These are phyloP conservation scores for Psilocybe cubensis DNA, from an alignment of 768 basidiomycete genomes.

Conservation along the genomic window DNA sequence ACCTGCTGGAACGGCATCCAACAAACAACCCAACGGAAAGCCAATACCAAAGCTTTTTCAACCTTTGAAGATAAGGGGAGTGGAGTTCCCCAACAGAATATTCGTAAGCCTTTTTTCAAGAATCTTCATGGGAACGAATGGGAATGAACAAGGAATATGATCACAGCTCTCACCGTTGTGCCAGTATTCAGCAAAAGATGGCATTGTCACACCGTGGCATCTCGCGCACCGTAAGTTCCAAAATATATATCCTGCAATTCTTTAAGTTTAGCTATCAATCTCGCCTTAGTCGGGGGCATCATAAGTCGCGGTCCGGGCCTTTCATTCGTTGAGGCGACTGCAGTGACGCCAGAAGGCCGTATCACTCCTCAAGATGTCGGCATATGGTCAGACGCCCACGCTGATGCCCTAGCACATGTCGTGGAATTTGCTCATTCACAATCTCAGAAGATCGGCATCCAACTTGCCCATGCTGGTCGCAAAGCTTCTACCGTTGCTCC, in stretches of 20 bases:
- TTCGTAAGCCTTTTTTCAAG: conserved; percentile 35
- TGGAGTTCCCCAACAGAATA: conserved; percentile 57
- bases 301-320: conserved; percentile 54
- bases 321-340: conserved; percentile 66
- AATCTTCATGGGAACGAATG: background rate
- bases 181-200: conserved; percentile 63
- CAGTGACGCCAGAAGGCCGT: conserved; percentile 55
- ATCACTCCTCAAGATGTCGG: conserved; percentile 66
- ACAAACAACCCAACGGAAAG: conserved; percentile 43
- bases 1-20: conserved; percentile 45
- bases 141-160: background rate
- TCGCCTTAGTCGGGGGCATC: conserved; percentile 47
- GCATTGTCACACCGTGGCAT: conserved; percentile 58
- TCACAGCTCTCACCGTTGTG: conserved; percentile 56
- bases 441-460: conserved; percentile 71
- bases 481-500: conserved; percentile 70
- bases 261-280: background rate
- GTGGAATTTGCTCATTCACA: conserved; percentile 75
- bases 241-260: conserved; percentile 11
- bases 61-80: conserved; percentile 56
- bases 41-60: conserved; percentile 44
- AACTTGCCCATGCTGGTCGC: conserved; percentile 79
- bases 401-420: conserved; percentile 40
- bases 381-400: conserved; percentile 58
- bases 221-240: conserved; percentile 54